These are phyloP conservation scores for Emiliania huxleyi DNA, from an alignment of 78 protist species.

Conservation along the genomic window DNA sequence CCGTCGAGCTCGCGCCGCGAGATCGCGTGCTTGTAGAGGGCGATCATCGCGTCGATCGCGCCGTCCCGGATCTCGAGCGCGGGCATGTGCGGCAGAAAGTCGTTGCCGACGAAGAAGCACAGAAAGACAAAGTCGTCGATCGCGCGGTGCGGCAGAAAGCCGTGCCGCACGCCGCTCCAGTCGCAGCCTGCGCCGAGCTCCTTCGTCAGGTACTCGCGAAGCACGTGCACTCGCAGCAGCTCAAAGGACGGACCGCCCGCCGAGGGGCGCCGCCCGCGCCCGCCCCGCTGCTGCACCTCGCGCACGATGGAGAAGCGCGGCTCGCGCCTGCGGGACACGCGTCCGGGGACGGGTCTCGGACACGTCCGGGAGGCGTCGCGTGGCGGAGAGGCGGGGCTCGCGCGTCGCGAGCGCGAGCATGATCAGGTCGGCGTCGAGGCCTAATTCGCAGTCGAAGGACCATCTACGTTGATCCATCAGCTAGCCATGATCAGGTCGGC, in stretches of 20 bases:
- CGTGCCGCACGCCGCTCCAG: background rate
- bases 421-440: too few relatives aligned
- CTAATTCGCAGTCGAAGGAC: too few relatives aligned
- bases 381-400: too few relatives aligned
- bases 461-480: too few relatives aligned
- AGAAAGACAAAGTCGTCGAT: constrained; percentile 96
- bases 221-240: constrained; percentile 30
- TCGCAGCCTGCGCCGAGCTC: constrained; percentile 41
- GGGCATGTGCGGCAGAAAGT: constrained; percentile 98
- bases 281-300: constrained; percentile 59
- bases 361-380: too few relatives aligned
- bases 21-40: constrained; percentile 59
- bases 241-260: background rate
- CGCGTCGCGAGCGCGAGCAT: constrained; percentile 96
- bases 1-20: constrained; percentile 68
- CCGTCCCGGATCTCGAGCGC: constrained; percentile 91
- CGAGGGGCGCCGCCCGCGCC: background rate
- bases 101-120: constrained; percentile 97
- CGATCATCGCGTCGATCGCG: constrained; percentile 79
- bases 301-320: constrained; percentile 93
- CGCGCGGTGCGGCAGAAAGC: constrained; percentile 81
- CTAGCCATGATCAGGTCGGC: constrained; percentile 99
- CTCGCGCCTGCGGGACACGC: too few relatives aligned
- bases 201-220: constrained; percentile 65
- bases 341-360: too few relatives aligned